Base-by-base conservation (phyloP, 192 early-diverging fungal species). In the Podila horticola region DNA sequence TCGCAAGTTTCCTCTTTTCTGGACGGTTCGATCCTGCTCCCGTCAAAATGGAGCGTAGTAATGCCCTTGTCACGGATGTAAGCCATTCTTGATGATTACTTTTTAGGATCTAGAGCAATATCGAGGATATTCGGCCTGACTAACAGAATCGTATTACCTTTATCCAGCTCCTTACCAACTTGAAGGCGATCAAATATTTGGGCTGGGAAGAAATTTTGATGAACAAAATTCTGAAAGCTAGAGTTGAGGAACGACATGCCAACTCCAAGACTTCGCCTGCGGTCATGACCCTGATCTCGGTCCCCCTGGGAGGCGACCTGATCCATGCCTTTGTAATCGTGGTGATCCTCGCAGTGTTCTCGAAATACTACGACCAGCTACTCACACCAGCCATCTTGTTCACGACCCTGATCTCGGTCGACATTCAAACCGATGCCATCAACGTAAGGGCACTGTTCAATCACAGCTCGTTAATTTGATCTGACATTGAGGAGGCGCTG, bases 1-100 rank as follows among this genome's bases (percentile, higher is more conserved):
- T 81, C 19, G 77, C 71, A n/a, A 81, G 77, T n/a, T 81, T 72
- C 50, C 67, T 81, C 22, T 81, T 81, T 48, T 81, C 77, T 30
- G 77, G 77, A 22, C 70, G 77, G 2, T 81, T 81, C 34, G 77
- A 81, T 41, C 71, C 71, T 20, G 71, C 41, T 3, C 57, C 70
- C 13, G 45, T 57, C 8, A 73, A 69, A 58, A 64, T 72, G 66
- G 77, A 81, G 9, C 59, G 57, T 12, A 81, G 77, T 33, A 69
- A 68, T 45, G 77, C 77, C 24, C 71, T 81, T 26, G 66, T 73
- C 13, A 63, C 77, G 17, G 77, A 81, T 64, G 77, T 81, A 69
- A 50, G 76, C 55, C n/a, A 17, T 45, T 11, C 49, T 29, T 13
- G 30, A 31, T 24, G 9, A n/a, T 62, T 1, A 29, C 22, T 20